Conservation (phyloP, 225 moss, liverwort and hornwort species). For the Pseudoscleropodium purum region DNA sequence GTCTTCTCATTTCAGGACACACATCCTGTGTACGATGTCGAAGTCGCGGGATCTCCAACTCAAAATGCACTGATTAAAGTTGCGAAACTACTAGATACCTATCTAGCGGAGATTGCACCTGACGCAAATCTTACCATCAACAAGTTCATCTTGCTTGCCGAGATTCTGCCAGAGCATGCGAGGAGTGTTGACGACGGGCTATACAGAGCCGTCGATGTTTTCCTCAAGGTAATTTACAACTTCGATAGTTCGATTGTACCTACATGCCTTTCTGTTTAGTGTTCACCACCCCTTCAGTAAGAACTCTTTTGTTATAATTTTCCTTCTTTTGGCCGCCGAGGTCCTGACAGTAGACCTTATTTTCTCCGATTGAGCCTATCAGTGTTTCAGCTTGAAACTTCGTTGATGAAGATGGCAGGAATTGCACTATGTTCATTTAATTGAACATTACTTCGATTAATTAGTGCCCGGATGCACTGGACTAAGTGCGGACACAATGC, state of each 20-base stretch:
- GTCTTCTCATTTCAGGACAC: slow-evolving; percentile 12
- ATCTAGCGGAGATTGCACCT: slow-evolving; percentile 85
- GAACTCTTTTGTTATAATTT: neutral
- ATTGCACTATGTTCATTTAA: neutral
- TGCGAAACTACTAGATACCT: slow-evolving; percentile 79
- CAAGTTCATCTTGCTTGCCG: slow-evolving; percentile 70
- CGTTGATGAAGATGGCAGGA: neutral
- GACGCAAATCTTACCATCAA: slow-evolving; percentile 72
- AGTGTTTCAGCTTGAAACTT: neutral
- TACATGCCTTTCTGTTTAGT: neutral
- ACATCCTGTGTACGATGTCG: slow-evolving; percentile 43
- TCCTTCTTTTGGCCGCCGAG: neutral
- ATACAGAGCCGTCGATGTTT: slow-evolving; percentile 88
- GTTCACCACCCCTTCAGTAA: neutral
- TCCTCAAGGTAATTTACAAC: slow-evolving; percentile 52
- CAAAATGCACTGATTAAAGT: slow-evolving; percentile 69
- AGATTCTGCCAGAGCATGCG: slow-evolving; percentile 71
- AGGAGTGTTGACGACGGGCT: slow-evolving; percentile 74
- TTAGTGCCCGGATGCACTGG: no score
- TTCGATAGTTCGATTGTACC: neutral
- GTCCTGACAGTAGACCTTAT: neutral
- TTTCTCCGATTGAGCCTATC: neutral
- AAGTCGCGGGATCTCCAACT: slow-evolving; percentile 44
- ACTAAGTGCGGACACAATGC: neutral
- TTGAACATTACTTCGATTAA: neutral